These are phyloP conservation scores for Cladosporium oxysporum DNA, from an alignment of 2,329 filamentous ascomycete species.

Conservation along the genomic window DNA sequence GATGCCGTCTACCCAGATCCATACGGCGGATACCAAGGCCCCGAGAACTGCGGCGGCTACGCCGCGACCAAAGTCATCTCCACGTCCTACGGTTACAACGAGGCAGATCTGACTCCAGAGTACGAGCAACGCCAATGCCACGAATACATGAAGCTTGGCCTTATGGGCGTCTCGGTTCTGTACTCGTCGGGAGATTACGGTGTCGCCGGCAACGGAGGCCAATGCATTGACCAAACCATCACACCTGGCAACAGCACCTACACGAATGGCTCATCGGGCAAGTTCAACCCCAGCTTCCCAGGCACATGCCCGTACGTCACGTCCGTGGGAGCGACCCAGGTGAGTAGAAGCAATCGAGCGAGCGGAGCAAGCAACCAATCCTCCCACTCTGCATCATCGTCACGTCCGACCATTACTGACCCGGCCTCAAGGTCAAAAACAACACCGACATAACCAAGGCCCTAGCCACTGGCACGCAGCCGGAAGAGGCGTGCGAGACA, in stretches of 20 bases:
- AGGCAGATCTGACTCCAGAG: constrained; percentile 49
- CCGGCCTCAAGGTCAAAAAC: constrained; percentile 33
- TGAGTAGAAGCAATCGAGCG: neutral
- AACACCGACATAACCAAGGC: constrained; percentile 41
- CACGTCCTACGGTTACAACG: constrained; percentile 57
- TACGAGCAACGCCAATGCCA: constrained; percentile 57
- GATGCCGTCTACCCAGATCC: constrained; percentile 43
- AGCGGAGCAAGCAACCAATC: neutral
- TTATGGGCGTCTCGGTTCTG: constrained; percentile 55
- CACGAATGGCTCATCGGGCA: constrained; percentile 30
- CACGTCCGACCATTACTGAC: neutral
- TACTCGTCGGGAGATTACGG: constrained; percentile 54
- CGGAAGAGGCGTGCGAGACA: constrained; percentile 51
- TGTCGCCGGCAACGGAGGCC: constrained; percentile 34
- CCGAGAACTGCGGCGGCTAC: constrained; percentile 49
- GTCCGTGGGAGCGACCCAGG: constrained; percentile 54
- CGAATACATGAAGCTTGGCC: constrained; percentile 60
- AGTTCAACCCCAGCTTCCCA: constrained; percentile 48
- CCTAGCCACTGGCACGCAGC: constrained; percentile 28
- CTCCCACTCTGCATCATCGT: no score
- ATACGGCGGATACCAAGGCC: constrained; percentile 40
- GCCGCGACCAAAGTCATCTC: constrained; percentile 56
- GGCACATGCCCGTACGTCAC: constrained; percentile 53
- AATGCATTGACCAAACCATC: constrained; percentile 42
- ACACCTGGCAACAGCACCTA: constrained; percentile 42